Conservation (phyloP, 2,329 filamentous ascomycete genomes). For the Blastomyces gilchristii region DNA sequence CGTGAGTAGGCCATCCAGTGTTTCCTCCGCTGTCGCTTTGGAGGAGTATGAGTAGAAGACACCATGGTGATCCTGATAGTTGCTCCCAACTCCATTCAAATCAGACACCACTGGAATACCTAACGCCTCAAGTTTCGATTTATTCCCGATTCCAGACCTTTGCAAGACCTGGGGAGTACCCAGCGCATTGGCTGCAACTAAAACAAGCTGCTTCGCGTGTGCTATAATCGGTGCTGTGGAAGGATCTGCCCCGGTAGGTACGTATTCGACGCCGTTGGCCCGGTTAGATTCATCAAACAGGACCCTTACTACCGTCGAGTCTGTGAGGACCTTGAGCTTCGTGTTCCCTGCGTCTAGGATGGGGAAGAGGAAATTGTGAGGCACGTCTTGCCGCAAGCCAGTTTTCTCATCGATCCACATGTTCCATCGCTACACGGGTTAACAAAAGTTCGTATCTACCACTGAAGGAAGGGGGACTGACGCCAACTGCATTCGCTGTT, state of each 20-base stretch:
- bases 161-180: slow-evolving; percentile 48
- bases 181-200: slow-evolving; percentile 33
- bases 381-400: slow-evolving; percentile 16
- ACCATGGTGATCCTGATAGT: slow-evolving; percentile 49
- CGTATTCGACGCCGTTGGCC: slow-evolving; percentile 51
- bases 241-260: slow-evolving; percentile 39
- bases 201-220: slow-evolving; percentile 46
- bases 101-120: slow-evolving; percentile 40
- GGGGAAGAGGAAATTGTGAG: slow-evolving; percentile 15
- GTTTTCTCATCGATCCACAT: slow-evolving; percentile 16
- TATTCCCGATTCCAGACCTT: slow-evolving; percentile 51
- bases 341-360: slow-evolving; percentile 14
- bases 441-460: neutral
- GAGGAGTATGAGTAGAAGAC: slow-evolving; percentile 45
- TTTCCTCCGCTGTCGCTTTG: slow-evolving; percentile 38
- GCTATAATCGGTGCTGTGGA: slow-evolving; percentile 28
- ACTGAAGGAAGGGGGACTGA: neutral
- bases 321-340: slow-evolving; percentile 46
- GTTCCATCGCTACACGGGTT: slow-evolving; percentile 13
- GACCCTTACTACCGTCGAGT: slow-evolving; percentile 47
- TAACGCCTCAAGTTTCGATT: slow-evolving; percentile 39
- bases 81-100: slow-evolving; percentile 44
- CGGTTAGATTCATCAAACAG: slow-evolving; percentile 44
- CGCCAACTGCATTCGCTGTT: slow-evolving; percentile 15
- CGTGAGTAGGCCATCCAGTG: slow-evolving; percentile 44